Conservation (phyloP, 192 early-diverging fungal species). For the Gamsiella multidivaricata region DNA sequence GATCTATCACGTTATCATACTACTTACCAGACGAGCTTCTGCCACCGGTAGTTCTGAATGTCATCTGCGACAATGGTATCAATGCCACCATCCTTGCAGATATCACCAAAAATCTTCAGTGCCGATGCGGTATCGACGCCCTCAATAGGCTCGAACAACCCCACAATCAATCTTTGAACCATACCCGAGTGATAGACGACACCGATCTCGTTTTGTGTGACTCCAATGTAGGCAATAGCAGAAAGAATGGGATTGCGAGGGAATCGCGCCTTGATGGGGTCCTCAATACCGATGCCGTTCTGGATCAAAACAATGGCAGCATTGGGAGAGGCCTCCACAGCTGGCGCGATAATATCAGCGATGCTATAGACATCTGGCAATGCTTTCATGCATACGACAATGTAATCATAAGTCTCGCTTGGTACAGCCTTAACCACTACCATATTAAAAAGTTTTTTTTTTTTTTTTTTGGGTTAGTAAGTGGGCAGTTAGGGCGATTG, state of each 20-base stretch:
- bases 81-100: conserved; percentile 58
- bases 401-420: conserved; percentile 65
- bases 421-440: conserved; percentile 55
- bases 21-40: conserved; percentile 74
- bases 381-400: conserved; percentile 76
- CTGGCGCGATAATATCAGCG: conserved; percentile 65
- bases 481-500: no score
- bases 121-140: conserved; percentile 45
- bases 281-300: conserved; percentile 78
- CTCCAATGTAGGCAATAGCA: conserved; percentile 71
- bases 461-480: no score
- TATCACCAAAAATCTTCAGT: conserved; percentile 47
- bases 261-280: conserved; percentile 65
- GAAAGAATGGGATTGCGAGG: conserved; percentile 71
- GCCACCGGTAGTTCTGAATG: conserved; percentile 74
- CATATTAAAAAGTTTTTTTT: neutral
- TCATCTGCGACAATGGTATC: conserved; percentile 57
- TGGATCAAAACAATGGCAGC: conserved; percentile 76
- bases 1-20: no score
- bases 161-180: conserved; percentile 54
- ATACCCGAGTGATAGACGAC: conserved; percentile 62
- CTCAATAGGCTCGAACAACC: conserved; percentile 27
- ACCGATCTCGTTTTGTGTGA: conserved; percentile 65
- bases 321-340: conserved; percentile 57
- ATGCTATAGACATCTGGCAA: conserved; percentile 70